phyloP scores from a whole-genome alignment of 2,329 filamentous ascomycete species.

The Verticillium dahliae region DNA sequence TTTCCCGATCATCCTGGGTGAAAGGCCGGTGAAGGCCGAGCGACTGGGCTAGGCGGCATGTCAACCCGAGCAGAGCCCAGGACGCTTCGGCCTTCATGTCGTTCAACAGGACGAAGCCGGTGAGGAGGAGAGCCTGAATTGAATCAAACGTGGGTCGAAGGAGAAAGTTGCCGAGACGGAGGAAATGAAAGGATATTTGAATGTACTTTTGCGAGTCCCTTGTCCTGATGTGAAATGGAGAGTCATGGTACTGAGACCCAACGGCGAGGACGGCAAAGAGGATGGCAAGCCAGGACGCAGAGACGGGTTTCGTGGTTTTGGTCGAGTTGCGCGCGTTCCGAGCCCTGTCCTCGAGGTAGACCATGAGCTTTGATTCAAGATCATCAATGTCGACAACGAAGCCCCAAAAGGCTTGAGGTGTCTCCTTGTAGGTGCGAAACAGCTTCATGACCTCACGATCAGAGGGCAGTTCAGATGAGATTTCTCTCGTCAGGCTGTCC shows the following conservation, averaged over 20 bases:
- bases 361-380: constrained; percentile 57
- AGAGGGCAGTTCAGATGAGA: constrained; percentile 54
- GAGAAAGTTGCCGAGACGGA: constrained; percentile 57
- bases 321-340: constrained; percentile 42
- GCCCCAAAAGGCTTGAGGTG: constrained; percentile 62
- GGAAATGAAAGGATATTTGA: constrained; percentile 59
- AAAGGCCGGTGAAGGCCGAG: constrained; percentile 51
- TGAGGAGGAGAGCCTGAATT: constrained; percentile 57
- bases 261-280: constrained; percentile 60
- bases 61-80: constrained; percentile 58
- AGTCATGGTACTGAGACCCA: constrained; percentile 60
- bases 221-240: constrained; percentile 54
- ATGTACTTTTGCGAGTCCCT: constrained; percentile 54
- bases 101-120: constrained; percentile 57
- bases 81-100: constrained; percentile 66
- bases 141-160: constrained; percentile 59
- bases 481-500: constrained; percentile 53
- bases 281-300: constrained; percentile 60
- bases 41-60: constrained; percentile 59
- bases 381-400: constrained; percentile 62
- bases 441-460: constrained; percentile 63
- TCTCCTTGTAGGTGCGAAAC: constrained; percentile 61
- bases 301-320: constrained; percentile 44
- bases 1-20: constrained; percentile 37
- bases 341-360: constrained; percentile 58